These are phyloP conservation scores for Wickerhamiella sergipiensis DNA, from an alignment of 805 yeast genomes.

Conservation along the genomic window DNA sequence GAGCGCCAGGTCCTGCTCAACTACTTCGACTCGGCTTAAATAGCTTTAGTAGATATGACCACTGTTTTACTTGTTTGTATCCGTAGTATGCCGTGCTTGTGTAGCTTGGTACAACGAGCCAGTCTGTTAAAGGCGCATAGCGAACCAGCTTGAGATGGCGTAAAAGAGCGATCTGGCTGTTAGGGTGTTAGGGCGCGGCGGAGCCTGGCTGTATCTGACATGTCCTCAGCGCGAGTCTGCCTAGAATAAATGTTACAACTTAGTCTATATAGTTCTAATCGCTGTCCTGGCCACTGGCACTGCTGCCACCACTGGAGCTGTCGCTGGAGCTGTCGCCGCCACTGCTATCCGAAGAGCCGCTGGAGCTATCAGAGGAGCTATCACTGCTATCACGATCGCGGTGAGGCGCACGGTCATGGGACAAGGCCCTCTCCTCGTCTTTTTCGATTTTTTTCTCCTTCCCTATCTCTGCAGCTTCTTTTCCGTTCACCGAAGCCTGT, in stretches of 20 bases:
- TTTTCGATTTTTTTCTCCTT: neutral
- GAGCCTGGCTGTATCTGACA: too few species aligned
- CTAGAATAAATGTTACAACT: neutral
- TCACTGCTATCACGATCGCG: neutral
- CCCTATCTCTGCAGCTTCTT: too few species aligned
- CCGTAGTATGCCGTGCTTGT: neutral
- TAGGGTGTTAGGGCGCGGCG: too few species aligned
- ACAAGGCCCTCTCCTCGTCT: neutral
- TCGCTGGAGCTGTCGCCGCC: too few species aligned
- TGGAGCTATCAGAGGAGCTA: neutral
- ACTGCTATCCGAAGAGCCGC: neutral
- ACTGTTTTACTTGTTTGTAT: neutral
- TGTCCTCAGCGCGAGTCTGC: too few species aligned
- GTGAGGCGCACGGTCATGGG: neutral
- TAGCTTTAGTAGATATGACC: neutral
- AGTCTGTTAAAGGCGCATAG: too few species aligned
- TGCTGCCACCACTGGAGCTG: neutral
- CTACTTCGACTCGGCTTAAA: constrained; percentile 80
- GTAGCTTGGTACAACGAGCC: too few species aligned
- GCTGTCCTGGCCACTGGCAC: neutral
- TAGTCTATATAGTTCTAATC: neutral
- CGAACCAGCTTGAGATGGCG: too few species aligned
- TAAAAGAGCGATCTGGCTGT: too few species aligned
- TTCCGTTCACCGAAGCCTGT: too few species aligned
- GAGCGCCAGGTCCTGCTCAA: constrained; percentile 94